phyloP scores from a whole-genome alignment of 2,329 filamentous ascomycete species.

The Penicillium occitanis region DNA sequence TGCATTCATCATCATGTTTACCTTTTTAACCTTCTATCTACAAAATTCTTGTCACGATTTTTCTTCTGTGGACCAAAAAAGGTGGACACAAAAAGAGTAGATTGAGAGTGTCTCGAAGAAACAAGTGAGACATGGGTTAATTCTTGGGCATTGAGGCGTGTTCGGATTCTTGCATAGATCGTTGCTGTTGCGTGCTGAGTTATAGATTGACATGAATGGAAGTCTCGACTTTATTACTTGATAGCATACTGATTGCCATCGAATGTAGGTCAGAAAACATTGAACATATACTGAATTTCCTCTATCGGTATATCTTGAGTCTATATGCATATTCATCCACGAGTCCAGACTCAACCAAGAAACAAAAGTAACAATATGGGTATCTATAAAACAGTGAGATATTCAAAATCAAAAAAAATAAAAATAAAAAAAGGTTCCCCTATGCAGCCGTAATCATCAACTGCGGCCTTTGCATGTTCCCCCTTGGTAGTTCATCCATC shows the following conservation, averaged over 20 bases:
- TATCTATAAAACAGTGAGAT: conserved; percentile 9
- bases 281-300: not conserved
- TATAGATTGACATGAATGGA: conserved; percentile 7
- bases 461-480: conserved; percentile 19
- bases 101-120: conserved; percentile 5
- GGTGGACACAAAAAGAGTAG: not conserved
- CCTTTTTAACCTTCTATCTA: not conserved
- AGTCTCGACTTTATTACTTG: not conserved
- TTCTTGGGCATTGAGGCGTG: conserved; percentile 9
- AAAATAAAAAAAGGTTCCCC: not conserved
- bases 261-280: not conserved
- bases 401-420: not conserved
- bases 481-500: not conserved
- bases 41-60: not conserved
- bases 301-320: not conserved
- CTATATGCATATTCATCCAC: not conserved
- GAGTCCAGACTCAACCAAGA: not conserved
- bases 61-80: not conserved
- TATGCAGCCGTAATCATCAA: conserved; percentile 35
- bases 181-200: not conserved
- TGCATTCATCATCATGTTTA: not conserved
- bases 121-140: not conserved
- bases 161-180: conserved; percentile 11
- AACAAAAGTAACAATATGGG: conserved; percentile 4
- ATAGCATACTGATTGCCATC: too few relatives aligned